Base-by-base conservation (phyloP, 495 filamentous ascomycete species). In the Xylaria grammica region DNA sequence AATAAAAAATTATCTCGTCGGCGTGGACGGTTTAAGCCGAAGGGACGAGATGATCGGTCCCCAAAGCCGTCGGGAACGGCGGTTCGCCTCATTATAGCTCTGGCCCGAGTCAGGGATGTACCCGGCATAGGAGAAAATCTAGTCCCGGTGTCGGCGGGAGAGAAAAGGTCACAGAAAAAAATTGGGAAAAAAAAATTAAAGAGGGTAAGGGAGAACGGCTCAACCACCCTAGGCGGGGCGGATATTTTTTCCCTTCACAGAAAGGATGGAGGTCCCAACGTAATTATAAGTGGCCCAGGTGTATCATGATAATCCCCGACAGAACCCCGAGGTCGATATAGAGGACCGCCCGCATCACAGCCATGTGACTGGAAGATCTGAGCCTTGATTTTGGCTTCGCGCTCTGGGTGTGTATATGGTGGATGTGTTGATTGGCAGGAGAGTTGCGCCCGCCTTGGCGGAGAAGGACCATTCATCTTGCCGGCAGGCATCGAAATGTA, bases 401-500 rank as follows among this genome's bases (percentile, higher is more conserved):
- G n/a, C 27, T 26, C 53, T 36, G 38, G 32, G 53, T 42, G 56
- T 36, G 42, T 9, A 22, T 1, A n/a, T 29, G 15, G 26, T 59
- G 13, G 26, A 48, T 48, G 29, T 59, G 10, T 59, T 59, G 56
- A 59, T 59, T 59, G 56, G 56, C 19, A 59, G 56, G 20, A 46
- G n/a, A 17, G 20, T 34, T 46, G 19, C 42, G 56, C 56, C 38
- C 38, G 26, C n/a, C 38, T 7, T 29, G 40, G 38, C 54, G 38
- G 36, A 32, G 38, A 22, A 13, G 26, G 24, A 26, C 54, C 9
- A 32, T 59, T 59, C 19, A 29, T 42, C 0, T 7, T 34, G 7
- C 29, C 56, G 56, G 56, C 56, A 59, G 56, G 56, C 56, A 59
- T 59, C 42, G 40, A 26, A 24, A 46, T 58, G 24, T 45, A 58